Base-by-base conservation (phyloP, 2,329 filamentous ascomycete species). In the Trichophyton schoenleinii region DNA sequence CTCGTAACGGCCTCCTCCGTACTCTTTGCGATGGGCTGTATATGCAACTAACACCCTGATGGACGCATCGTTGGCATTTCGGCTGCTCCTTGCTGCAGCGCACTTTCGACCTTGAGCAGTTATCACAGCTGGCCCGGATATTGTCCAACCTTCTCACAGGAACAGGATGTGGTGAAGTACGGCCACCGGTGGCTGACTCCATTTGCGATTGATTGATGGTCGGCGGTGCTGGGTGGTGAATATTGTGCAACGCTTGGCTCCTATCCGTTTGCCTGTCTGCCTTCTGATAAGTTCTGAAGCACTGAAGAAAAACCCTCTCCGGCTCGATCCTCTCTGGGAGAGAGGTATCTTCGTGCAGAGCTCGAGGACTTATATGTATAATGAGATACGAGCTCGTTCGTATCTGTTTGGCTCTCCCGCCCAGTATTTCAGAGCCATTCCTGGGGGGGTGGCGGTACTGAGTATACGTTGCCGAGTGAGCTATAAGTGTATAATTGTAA, bases 41-140 rank as follows among this genome's bases (percentile, higher is more conserved):
- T 28, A 36, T 55, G 20, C 49, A 55, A 28, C 31, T 55, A 18
- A 55, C 49, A 5, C 49, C 49, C 31, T 55, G 49, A 55, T 55
- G 49, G 6, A 55, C 6, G 49, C 49, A 55, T 7, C 49, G 49
- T 36, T 55, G 49, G 49, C 49, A 55, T 20, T 55, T 28, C 22
- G 49, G 49, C 7, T 55, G 49, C 18, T 55, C 49, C 49, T 55
- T 55, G 49, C 49, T 55, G 31, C 49, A 55, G 7, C 49, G 49
- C 15, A 22, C 49, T 36, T 55, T 55, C 22, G 49, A 25, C 20
- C 49, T 55, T 2, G 49, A 28, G 18, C 49, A 55, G 8, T 55
- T 55, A 6, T 55, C 49, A 36, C 49, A 55, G 18, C 49, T 55
- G 15, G 49, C 49, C 2, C 49, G 49, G 2, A 55, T 55, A 20